Evolutionary conservation across 1,139 yeast genomes (phyloP), one percentile per base, ranked within the genome.

Genomic region (Groenewaldozyma auringiensis): DNA sequence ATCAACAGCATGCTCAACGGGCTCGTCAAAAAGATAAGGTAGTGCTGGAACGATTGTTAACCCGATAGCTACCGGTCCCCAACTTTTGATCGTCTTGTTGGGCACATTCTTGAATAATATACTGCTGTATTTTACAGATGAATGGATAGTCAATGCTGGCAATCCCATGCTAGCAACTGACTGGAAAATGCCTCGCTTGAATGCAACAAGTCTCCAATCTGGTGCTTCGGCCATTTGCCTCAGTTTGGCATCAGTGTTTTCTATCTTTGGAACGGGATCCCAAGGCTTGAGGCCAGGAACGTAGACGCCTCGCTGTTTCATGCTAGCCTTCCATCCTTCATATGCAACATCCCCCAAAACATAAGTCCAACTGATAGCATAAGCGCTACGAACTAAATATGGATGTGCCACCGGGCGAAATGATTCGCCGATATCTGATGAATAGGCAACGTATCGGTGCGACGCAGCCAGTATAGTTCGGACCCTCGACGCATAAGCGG

Each of bases 361-460:
- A 60, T 85, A 85, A 1, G 76, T 67, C 94, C 94, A 85, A 3
- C 89, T 81, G 34, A 85, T 66, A 25, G 81, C 87, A 61, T 85
- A 85, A 32, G 92, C 84, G 1, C 77, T 55, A 20, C 69, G 72
- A 17, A 85, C 94, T 32, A 81, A 49, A 36, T 58, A 57, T 1
- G 94, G 89, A 56, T 80, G 83, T 4, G 87, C 92, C 17, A 85
- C 83, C 0, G 94, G 94, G 46, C 95, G 72, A 65, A 85, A 85
- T n/a, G 92, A 83, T 61, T 85, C 95, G 21, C 95, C 95, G 53
- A 85, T 79, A 60, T 85, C 95, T 0, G 92, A 83, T 4, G 94
- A 84, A 63, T 85, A 85, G 2, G 95, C 95, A 21, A 85, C 86
- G 59, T 85, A 85, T 55, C 95, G 68, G 59, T 83, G 92, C n/a